Base-by-base conservation (phyloP, 352 stramenopile genomes). In the Phytopythium mirpurense region DNA sequence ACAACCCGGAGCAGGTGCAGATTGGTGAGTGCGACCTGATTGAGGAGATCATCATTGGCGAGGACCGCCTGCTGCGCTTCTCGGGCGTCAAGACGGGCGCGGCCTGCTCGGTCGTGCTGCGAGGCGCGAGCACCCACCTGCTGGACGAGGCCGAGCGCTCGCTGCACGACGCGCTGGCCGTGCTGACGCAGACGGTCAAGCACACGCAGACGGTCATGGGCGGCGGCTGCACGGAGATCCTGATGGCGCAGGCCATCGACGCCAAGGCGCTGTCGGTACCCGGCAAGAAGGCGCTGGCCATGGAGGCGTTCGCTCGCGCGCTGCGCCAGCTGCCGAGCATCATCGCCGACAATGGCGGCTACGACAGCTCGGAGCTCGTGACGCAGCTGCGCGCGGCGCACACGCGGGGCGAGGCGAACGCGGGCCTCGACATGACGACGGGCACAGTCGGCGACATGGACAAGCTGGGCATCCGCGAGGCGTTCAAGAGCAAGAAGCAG, bases 131-230 rank as follows among this genome's bases (percentile, higher is more conserved):
- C 57, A 86, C 78, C 42, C 97, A 99, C 62, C 56, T 99, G 46
- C 78, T 99, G 37, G 98, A 99, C 46, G 98, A 99, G 73, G 97
- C 97, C 0, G 97, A 99, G 78, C 91, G 98, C 29, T 99, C 96
- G 55, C 74, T 99, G 18, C 98, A 99, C 69, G 98, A 99, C 68
- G 97, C 97, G 29, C 72, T 99, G 15, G 97, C 91, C 55, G 97
- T 99, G 57, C 78, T 99, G 10, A 93, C 86, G 19, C 90, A 98
- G 65, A 99, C 96, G 12, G 90, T 99, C 10, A 98, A 98, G 66
- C 83, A 99, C 58, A 96, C 97, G 43, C 80, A 95, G 60, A 98
- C 93, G 29, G 91, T 99, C 51, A 98, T 96, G 67, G 97, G 97
- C 55, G 97, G 97, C 45, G 97, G 97, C 29, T 98, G 94, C 72